Evolutionary conservation across 176 grass and related monocot genomes (phyloP), one percentile per base, ranked within the genome.

Genomic region (Calamus simplicifolius): DNA sequence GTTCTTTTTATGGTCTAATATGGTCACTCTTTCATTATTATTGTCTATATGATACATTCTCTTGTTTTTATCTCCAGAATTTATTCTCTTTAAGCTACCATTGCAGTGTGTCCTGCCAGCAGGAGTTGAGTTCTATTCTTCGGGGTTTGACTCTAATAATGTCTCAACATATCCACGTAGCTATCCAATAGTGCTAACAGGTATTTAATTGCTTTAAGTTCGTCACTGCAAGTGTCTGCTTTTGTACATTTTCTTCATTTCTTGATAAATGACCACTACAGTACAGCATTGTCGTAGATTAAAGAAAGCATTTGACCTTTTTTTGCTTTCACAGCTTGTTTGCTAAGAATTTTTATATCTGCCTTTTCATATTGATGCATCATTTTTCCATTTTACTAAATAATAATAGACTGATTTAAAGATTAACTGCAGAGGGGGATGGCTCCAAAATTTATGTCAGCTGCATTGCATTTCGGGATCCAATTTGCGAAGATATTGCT

Each of bases 171-270:
- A 85, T 63, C 87, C 93, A 58, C 81, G 79, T 18, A 98, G 81
- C 66, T 98, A 98, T 79, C 93, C 93, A 29, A 98, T 98, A 75
- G 93, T 98, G 78, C 75, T 98, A 79, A 98, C 93, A 78, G 93
- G 93, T 98, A 90, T n/a, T 61, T 43, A 43, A 43, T 43, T 43
- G 35, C 35, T 12, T 43, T 10, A 43, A 43, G 35, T 43, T 43
- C 3, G 35, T 43, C 8, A 43, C 35, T 43, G 35, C 5, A 43
- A 10, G 7, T 12, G 35, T 43, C 12, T 43, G 35, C 35, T 43
- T 43, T 43, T 10, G 21, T 23, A 23, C 12, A 43, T 35, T 35
- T 35, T 35, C 35, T 43, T 43, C 1, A 43, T 43, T 43, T 43
- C 12, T 43, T 43, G 8, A 7, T 43, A 10, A 43, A 13, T 43